phyloP scores from a whole-genome alignment of 2,329 filamentous ascomycete species.

The Stylonectria norvegica region DNA sequence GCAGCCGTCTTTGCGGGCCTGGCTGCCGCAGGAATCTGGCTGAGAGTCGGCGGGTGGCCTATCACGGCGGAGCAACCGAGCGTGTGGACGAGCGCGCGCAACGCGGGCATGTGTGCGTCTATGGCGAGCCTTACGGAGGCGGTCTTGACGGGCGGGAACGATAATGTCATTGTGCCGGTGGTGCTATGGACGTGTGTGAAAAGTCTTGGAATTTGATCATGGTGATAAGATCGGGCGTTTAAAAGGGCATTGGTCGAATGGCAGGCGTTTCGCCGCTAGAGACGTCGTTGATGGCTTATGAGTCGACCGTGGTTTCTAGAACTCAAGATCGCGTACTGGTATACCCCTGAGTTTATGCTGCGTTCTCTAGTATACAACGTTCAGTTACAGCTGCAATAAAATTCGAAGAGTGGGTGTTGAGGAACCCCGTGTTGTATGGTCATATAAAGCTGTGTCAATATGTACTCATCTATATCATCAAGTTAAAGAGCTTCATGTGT shows the following conservation, averaged over 20 bases:
- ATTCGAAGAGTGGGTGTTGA: no score
- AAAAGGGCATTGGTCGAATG: no score
- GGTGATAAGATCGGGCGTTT: conserved; percentile 9
- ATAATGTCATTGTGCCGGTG: conserved; percentile 95
- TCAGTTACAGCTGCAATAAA: no score
- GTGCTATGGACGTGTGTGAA: conserved; percentile 90
- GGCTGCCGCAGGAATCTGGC: conserved; percentile 66
- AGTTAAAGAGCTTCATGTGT: conserved; percentile 8
- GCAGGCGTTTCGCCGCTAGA: not conserved
- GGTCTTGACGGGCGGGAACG: conserved; percentile 92
- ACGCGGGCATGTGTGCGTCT: conserved; percentile 68
- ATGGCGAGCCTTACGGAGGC: conserved; percentile 91
- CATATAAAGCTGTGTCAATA: no score
- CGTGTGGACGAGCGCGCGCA: conserved; percentile 47
- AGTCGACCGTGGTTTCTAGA: no score
- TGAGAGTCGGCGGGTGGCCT: conserved; percentile 73
- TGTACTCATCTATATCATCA: conserved; percentile 18
- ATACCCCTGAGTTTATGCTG: no score
- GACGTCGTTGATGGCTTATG: no score
- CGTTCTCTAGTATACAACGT: no score
- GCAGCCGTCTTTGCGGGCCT: conserved; percentile 74
- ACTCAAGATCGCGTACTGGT: no score
- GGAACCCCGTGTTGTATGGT: no score
- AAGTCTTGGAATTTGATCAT: conserved; percentile 60
- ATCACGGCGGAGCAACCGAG: conserved; percentile 42